Evolutionary conservation across 129 eudicot genomes (phyloP).

Genomic region (Flaveria brownii): DNA sequence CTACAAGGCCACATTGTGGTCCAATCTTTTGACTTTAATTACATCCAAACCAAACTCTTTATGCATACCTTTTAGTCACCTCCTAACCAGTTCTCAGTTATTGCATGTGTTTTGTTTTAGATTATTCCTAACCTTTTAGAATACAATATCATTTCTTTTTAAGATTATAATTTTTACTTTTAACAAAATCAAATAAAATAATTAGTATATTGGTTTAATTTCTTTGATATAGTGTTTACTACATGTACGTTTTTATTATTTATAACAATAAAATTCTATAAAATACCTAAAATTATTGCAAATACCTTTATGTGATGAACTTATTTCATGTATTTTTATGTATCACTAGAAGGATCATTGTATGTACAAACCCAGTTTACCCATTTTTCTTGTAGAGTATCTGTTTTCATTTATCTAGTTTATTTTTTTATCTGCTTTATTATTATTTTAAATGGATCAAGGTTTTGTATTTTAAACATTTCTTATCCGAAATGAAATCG

Average conservation of each 20-base stretch:
- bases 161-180: neutral
- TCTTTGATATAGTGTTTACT: neutral
- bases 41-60: conserved; percentile 29
- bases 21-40: conserved; percentile 38
- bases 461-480: too few relatives aligned
- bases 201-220: neutral
- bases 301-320: too few relatives aligned
- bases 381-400: too few relatives aligned
- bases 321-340: too few relatives aligned
- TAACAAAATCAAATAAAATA: neutral
- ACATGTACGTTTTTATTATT: neutral
- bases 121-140: conserved; percentile 14
- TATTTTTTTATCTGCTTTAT: neutral
- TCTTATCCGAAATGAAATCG: too few relatives aligned
- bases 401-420: neutral
- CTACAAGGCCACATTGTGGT: conserved; percentile 31
- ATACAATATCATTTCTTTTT: neutral
- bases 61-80: conserved; percentile 17
- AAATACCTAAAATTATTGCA: too few relatives aligned
- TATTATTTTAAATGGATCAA: too few relatives aligned
- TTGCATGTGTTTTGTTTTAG: conserved; percentile 6
- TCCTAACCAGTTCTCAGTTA: conserved; percentile 23
- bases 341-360: too few relatives aligned
- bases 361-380: too few relatives aligned
- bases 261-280: too few relatives aligned